Percentiles rank a stretch among this genome's conserved stretches.
phyloP scores from a whole-genome alignment of 495 filamentous ascomycete species.

The Penicillium lagena region DNA sequence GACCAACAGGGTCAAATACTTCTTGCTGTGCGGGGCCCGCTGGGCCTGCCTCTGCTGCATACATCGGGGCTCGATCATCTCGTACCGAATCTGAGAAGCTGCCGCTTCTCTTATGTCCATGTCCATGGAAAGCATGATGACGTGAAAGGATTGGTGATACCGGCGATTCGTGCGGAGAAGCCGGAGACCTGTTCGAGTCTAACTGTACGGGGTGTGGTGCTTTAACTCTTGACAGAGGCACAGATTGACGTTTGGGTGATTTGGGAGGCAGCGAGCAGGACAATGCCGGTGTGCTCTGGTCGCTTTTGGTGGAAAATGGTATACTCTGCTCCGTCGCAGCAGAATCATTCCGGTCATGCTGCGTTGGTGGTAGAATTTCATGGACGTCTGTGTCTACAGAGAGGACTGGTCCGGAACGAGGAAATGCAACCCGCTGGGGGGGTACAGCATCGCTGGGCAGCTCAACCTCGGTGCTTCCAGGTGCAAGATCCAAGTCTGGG shows the following conservation, averaged over 20 bases:
- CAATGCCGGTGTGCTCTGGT: slow-evolving; percentile 57
- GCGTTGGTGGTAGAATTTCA: slow-evolving; percentile 15
- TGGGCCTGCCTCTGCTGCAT: slow-evolving; percentile 8
- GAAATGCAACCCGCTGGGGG: slow-evolving; percentile 3
- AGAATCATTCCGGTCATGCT: slow-evolving; percentile 41
- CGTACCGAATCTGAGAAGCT: slow-evolving; percentile 85
- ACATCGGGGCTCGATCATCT: slow-evolving; percentile 59
- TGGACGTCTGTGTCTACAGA: slow-evolving; percentile 22
- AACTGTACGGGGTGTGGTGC: slow-evolving; percentile 59
- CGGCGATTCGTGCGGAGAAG: slow-evolving; percentile 19
- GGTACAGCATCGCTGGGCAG: slow-evolving; percentile 8
- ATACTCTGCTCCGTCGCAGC: slow-evolving; percentile 38
- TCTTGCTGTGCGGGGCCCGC: slow-evolving; percentile 29
- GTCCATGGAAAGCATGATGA: slow-evolving; percentile 31
- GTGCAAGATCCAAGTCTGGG: slow-evolving; percentile 63
- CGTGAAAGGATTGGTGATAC: slow-evolving; percentile 23
- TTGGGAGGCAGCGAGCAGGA: slow-evolving; percentile 81
- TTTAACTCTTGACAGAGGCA: slow-evolving; percentile 34
- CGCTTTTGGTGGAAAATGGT: slow-evolving; percentile 42
- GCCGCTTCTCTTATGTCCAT: slow-evolving; percentile 63
- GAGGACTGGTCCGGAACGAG: not conserved
- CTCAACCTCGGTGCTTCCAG: slow-evolving; percentile 53
- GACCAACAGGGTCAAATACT: slow-evolving; percentile 66
- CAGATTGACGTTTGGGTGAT: slow-evolving; percentile 40
- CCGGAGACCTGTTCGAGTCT: slow-evolving; percentile 11